phyloP scores from a whole-genome alignment of 352 stramenopile species.

The Albugo candida region DNA sequence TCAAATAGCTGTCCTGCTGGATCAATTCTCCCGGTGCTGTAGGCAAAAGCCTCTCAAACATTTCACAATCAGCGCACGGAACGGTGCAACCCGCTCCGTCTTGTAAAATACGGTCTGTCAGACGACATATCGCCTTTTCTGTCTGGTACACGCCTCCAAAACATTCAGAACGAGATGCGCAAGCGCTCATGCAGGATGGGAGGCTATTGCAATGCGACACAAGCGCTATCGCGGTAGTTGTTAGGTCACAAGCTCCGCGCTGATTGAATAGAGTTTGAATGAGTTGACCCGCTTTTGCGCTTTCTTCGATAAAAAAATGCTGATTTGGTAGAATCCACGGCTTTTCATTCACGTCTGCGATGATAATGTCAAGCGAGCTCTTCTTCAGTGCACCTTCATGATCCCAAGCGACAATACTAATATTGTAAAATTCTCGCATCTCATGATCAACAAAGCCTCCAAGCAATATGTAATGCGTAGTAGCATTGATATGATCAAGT shows the following conservation, averaged over 20 bases:
- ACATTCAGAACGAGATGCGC: too few species aligned
- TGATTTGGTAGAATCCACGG: slow-evolving; percentile 5
- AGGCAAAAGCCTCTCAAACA: too few species aligned
- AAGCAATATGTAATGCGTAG: slow-evolving; percentile 6
- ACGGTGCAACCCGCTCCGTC: too few species aligned
- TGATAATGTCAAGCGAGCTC: slow-evolving; percentile 1
- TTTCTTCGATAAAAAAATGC: slow-evolving; percentile 17
- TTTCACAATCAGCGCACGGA: too few species aligned
- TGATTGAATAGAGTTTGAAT: slow-evolving; percentile 10
- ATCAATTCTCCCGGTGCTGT: too few species aligned
- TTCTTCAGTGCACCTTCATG: slow-evolving; percentile 1
- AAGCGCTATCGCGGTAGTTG: too few species aligned
- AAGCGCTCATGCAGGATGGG: too few species aligned
- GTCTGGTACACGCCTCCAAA: too few species aligned
- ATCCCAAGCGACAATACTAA: slow-evolving; percentile 8
- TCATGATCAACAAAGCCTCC: slow-evolving; percentile 10
- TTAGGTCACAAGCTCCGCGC: slow-evolving; percentile 2
- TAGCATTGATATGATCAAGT: slow-evolving; percentile 8
- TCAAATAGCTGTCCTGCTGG: too few species aligned
- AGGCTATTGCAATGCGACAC: too few species aligned
- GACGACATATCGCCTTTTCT: too few species aligned
- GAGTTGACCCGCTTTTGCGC: slow-evolving; percentile 4
- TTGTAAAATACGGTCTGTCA: too few species aligned
- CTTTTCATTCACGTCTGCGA: slow-evolving; percentile 12
- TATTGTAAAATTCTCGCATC: slow-evolving; percentile 2